phyloP scores from a whole-genome alignment of 176 grass and related monocot genomes.

The Luzula sylvatica region DNA sequence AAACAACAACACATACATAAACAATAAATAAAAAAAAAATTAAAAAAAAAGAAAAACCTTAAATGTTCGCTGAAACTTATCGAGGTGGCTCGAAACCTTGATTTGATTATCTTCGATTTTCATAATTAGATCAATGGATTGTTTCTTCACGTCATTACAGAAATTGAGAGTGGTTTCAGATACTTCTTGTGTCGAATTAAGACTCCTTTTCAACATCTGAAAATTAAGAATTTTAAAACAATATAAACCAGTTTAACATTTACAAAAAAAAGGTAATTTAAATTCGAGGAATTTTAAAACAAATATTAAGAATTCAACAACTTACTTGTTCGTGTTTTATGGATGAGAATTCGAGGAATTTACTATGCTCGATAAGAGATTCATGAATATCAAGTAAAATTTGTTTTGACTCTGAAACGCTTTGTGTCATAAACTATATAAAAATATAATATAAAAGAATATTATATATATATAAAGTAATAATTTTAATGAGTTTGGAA shows the following conservation, averaged over 20 bases:
- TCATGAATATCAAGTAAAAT: slow-evolving; percentile 38
- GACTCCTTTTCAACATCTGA: slow-evolving; percentile 49
- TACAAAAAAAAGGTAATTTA: background rate
- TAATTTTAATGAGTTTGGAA: slow-evolving; percentile 9
- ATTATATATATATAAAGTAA: slow-evolving; percentile 8
- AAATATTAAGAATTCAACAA: slow-evolving; percentile 1
- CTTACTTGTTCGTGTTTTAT: slow-evolving; percentile 51
- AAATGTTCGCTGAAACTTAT: slow-evolving; percentile 59
- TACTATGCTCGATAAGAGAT: slow-evolving; percentile 54
- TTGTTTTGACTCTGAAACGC: slow-evolving; percentile 53
- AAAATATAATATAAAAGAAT: background rate
- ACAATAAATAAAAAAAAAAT: slow-evolving; percentile 28
- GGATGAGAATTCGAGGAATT: slow-evolving; percentile 41
- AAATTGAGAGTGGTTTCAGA: slow-evolving; percentile 52
- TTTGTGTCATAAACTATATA: slow-evolving; percentile 50
- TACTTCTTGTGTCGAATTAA: slow-evolving; percentile 54
- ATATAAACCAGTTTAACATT: slow-evolving; percentile 6
- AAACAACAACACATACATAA: too few relatives aligned
- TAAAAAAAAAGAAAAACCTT: too few relatives aligned
- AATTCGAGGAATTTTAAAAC: background rate
- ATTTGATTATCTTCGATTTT: slow-evolving; percentile 45
- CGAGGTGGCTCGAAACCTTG: slow-evolving; percentile 22
- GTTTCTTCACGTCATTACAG: slow-evolving; percentile 34
- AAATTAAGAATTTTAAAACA: background rate
- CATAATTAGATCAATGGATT: slow-evolving; percentile 31